Percentiles rank a stretch among this genome's conserved stretches.
phyloP scores from a whole-genome alignment of 257 asterid species.

The Cinchona pubescens region DNA sequence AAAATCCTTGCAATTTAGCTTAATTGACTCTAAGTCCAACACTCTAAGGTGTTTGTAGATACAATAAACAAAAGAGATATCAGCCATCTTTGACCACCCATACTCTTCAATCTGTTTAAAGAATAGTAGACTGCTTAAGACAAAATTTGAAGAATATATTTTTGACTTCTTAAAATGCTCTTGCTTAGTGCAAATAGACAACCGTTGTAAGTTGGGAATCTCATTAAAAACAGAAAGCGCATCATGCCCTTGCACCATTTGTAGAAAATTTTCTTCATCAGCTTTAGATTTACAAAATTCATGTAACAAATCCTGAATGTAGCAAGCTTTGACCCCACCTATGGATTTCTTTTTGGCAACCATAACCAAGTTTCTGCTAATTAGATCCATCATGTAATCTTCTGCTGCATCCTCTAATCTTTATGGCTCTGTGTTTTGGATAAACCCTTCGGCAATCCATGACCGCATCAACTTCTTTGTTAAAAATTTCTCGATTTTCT shows the following conservation, averaged over 20 bases:
- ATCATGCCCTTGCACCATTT: neutral
- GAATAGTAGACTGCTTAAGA: neutral
- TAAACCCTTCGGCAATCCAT: slow-evolving; percentile 15
- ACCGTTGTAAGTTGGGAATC: neutral
- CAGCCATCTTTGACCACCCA: neutral
- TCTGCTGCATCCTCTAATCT: neutral
- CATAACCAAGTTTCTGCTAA: neutral
- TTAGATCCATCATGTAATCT: too few species aligned
- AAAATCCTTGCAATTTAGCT: neutral
- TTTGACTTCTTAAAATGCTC: too few species aligned
- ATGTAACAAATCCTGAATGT: neutral
- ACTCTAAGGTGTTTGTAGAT: neutral
- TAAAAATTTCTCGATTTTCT: neutral
- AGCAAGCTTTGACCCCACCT: neutral
- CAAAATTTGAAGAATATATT: too few species aligned
- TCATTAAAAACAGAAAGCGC: neutral
- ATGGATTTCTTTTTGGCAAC: neutral
- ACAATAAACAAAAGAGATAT: neutral
- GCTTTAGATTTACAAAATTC: neutral
- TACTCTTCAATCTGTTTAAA: neutral
- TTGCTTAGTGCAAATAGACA: neutral
- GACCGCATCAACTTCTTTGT: neutral
- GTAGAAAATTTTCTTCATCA: neutral
- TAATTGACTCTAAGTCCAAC: neutral
- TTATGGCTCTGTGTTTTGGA: neutral